Percentiles rank a stretch among this genome's conserved stretches.
phyloP scores from a whole-genome alignment of 2,329 filamentous ascomycete genomes.

The Sporothrix protearum region DNA sequence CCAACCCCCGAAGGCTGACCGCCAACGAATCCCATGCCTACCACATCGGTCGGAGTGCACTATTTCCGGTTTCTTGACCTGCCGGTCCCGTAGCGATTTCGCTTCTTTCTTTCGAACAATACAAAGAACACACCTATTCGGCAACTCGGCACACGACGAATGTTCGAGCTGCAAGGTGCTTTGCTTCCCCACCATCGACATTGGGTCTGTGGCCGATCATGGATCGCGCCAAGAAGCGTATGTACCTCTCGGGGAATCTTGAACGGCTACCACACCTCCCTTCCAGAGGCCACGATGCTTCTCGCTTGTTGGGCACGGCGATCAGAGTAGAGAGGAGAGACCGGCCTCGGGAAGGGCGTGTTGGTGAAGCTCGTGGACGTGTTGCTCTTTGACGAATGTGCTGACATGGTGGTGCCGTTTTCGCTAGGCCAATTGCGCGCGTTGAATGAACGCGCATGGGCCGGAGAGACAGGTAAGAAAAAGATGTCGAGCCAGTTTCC shows the following conservation, averaged over 20 bases:
- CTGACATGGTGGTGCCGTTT: constrained; percentile 29
- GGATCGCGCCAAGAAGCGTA: constrained; percentile 64
- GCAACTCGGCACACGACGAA: not conserved
- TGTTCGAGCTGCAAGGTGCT: constrained; percentile 12
- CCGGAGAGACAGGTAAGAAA: constrained; percentile 72
- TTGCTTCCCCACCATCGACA: constrained; percentile 18
- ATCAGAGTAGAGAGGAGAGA: not conserved
- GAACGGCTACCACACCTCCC: not conserved
- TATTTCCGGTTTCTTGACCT: constrained; percentile 42
- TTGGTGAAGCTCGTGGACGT: not conserved
- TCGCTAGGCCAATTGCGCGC: constrained; percentile 78
- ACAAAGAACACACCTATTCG: not conserved
- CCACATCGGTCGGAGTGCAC: constrained; percentile 42
- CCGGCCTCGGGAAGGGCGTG: not conserved
- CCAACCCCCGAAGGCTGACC: constrained; percentile 19
- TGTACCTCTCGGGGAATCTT: constrained; percentile 31
- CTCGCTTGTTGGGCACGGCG: not conserved
- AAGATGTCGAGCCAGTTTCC: not conserved
- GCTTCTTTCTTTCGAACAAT: constrained; percentile 13
- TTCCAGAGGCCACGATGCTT: not conserved
- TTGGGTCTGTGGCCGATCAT: constrained; percentile 44
- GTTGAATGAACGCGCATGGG: constrained; percentile 83
- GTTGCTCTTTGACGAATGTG: constrained; percentile 11
- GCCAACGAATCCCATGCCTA: constrained; percentile 41
- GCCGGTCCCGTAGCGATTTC: constrained; percentile 43